Evolutionary conservation across 2,329 filamentous ascomycete species (phyloP).

Genomic region (Sporothrix pseudoabietina): DNA sequence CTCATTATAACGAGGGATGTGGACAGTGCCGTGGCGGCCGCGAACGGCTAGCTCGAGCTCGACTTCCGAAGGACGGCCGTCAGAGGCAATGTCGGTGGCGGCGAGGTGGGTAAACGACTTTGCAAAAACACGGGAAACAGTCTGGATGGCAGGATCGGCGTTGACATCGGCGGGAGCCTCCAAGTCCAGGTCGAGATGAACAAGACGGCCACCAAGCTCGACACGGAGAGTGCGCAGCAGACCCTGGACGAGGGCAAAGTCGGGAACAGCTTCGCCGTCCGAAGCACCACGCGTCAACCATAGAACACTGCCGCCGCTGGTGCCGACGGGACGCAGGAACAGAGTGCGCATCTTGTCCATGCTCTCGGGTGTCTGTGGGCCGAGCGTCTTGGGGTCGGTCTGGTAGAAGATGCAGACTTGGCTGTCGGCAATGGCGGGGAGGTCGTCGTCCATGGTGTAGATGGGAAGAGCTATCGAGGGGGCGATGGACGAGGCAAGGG

Average conservation of each 20-base stretch:
- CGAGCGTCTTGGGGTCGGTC: constrained; percentile 27
- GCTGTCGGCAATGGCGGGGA: constrained; percentile 19
- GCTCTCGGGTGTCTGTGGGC: constrained; percentile 35
- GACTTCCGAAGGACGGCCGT: not conserved
- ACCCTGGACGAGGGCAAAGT: constrained; percentile 41
- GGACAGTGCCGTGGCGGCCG: constrained; percentile 25
- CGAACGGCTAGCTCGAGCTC: constrained; percentile 33
- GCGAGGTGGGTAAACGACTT: constrained; percentile 23
- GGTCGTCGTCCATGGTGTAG: constrained; percentile 25
- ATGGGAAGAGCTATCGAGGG: not conserved
- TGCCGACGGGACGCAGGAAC: constrained; percentile 33
- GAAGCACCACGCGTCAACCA: constrained; percentile 43
- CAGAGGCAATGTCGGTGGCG: not conserved
- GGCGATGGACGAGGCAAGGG: not conserved
- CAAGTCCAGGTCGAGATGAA: constrained; percentile 39
- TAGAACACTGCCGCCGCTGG: constrained; percentile 37
- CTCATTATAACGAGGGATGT: constrained; percentile 34
- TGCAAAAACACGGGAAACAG: constrained; percentile 20
- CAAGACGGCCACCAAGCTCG: constrained; percentile 36
- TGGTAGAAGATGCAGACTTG: constrained; percentile 32
- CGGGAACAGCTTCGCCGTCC: constrained; percentile 36
- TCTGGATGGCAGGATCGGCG: constrained; percentile 4
- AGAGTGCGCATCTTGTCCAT: constrained; percentile 38
- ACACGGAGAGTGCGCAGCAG: constrained; percentile 41
- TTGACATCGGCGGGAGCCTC: constrained; percentile 29